phyloP scores from a whole-genome alignment of 2,329 filamentous ascomycete species.

The Colletotrichum cereale region DNA sequence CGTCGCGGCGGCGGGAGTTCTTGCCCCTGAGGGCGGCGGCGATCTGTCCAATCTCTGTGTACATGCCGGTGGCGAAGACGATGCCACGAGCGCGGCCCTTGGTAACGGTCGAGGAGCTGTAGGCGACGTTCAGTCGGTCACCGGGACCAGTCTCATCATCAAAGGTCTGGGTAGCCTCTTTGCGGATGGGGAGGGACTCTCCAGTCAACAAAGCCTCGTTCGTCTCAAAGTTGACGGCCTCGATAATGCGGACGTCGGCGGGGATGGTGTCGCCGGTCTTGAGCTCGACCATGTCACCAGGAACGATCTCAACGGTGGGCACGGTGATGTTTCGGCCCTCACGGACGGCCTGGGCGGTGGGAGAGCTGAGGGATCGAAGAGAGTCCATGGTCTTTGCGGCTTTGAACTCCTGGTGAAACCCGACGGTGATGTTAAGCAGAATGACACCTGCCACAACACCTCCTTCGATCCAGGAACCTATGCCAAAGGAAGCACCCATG shows the following conservation, averaged over 20 bases:
- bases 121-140: conserved; percentile 73
- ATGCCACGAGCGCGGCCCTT: conserved; percentile 71
- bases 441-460: conserved; percentile 71
- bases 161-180: conserved; percentile 61
- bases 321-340: conserved; percentile 55
- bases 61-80: conserved; percentile 71
- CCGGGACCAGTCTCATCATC: conserved; percentile 59
- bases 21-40: conserved; percentile 60
- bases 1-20: conserved; percentile 50
- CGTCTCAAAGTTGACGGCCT: conserved; percentile 75
- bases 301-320: conserved; percentile 61
- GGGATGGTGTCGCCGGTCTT: conserved; percentile 72
- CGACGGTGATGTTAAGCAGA: conserved; percentile 68
- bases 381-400: conserved; percentile 65
- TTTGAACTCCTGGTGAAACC: conserved; percentile 59
- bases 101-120: conserved; percentile 72
- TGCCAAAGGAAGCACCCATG: conserved; percentile 69
- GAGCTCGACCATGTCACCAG: conserved; percentile 68
- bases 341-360: conserved; percentile 58
- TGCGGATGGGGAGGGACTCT: conserved; percentile 71
- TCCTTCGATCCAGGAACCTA: conserved; percentile 71
- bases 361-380: conserved; percentile 57
- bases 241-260: conserved; percentile 68
- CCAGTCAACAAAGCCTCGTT: conserved; percentile 76
- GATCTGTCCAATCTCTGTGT: conserved; percentile 73